Evolutionary conservation across 1,284 basidiomycete species (phyloP), one percentile per base, ranked within the genome.

Genomic region (Golubevia pallescens): DNA sequence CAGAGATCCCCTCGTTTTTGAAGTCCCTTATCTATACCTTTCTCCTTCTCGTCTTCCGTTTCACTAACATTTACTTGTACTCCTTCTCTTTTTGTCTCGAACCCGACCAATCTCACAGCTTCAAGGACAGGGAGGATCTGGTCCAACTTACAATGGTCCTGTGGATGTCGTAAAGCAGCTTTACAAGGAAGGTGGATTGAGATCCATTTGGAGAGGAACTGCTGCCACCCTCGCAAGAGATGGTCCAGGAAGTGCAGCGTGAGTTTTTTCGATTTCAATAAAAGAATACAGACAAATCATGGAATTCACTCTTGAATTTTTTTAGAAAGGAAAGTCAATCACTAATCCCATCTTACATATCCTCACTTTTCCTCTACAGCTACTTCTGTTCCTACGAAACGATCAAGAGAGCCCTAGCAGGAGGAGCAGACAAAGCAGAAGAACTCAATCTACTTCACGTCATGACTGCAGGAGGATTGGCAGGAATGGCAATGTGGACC

Each of bases 381-480:
- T 98, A 99, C 88, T 99, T 99, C 86, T 94, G 93, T 32, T 93
- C 95, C 3, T 99, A 99, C 86, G 97, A 99, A 87, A 89, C 94
- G 52, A 91, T 93, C 65, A 99, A 99, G 88, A 93, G 92, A 80
- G 86, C 89, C 7, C 87, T 99, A 67, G 93, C 91, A 57, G 93
- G 93, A 21, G 90, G 89, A 57, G 92, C 92, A 34, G 88, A 92
- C 51, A 90, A 90, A 10, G 88, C 93, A 2, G 89, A 91, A 42
- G 91, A 97, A 65, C 89, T 99, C 69, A 93, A 95, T 81, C 89
- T 99, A 51, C 89, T 92, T 57, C 92, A 93, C 32, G 91, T 99
- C 80, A 92, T 98, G 78, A 81, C 95, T 62, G 94, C 97, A 56
- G 97, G 97, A 80, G 96, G 95, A 70, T 91, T 91, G 62, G 97